Base-by-base conservation (phyloP, 441 rosid species). In the Jatropha multifida region DNA sequence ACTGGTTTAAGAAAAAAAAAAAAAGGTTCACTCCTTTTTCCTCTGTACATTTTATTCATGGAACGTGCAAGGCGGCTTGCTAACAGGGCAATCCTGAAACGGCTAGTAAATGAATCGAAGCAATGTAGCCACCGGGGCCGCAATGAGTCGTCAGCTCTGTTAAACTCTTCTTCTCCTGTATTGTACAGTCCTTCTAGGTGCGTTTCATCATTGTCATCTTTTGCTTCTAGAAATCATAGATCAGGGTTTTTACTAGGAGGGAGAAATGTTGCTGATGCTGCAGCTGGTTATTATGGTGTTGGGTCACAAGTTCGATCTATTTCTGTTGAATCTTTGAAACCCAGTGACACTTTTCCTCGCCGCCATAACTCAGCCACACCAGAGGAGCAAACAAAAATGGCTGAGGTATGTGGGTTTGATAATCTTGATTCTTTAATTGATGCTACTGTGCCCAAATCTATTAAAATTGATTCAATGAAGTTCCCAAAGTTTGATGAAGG, bases 341-440 rank as follows among this genome's bases (percentile, higher is more conserved):
- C 94, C 0, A 79, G 88, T 49, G 98, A 95, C 64, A 90, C 92
- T 68, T 95, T 95, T 79, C 84, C 98, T 7, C 92, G 93, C 74
- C 96, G 97, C 37, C 99, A 95, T 66, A 95, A 95, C 94, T 95
- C 97, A 0, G 93, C 95, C 3, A 90, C 95, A 41, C 95, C 93
- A 0, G 97, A 93, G 18, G 97, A 95, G 68, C 96, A 93, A 79
- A 42, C 86, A 69, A 90, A 86, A 46, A 95, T 95, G 97, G 88
- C 95, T 7, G 82, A 87, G 52, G 81, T 77, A 26, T 89, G 93
- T 78, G 99, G 99, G 1, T 93, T 92, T 77, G 88, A 80, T 63
- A 87, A 74, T 61, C 86, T 93, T 27, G 97, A 90, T 76, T 78
- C 94, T 0, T 87, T 95, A n/a, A 78, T 93, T 68, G 91, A 90